phyloP scores from a whole-genome alignment of 805 yeast species.

The Cyberlindnera saturnus region DNA sequence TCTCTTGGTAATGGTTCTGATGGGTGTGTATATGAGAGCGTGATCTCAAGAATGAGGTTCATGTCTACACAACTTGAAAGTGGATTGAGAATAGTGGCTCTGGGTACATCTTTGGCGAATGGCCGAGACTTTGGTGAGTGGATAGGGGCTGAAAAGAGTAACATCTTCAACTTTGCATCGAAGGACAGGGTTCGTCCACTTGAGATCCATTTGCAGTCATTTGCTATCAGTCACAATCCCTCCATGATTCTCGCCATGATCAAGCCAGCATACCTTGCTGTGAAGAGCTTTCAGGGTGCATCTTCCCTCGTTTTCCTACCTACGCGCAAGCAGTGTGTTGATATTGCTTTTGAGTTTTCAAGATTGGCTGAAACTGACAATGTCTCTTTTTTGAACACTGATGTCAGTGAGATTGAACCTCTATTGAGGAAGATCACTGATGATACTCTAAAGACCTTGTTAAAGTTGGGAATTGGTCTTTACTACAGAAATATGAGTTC shows the following conservation, averaged over 20 bases:
- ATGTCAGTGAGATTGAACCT: conserved; percentile 31
- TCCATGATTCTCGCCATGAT: conserved; percentile 47
- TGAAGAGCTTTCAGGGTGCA: conserved; percentile 27
- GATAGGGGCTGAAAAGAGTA: conserved; percentile 63
- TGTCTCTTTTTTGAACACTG: conserved; percentile 34
- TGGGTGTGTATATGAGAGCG: conserved; percentile 65
- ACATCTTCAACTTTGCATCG: conserved; percentile 67
- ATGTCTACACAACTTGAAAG: conserved; percentile 61
- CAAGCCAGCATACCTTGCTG: conserved; percentile 40
- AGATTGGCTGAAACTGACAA: conserved; percentile 32
- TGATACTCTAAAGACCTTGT: conserved; percentile 32
- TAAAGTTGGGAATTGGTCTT: conserved; percentile 59
- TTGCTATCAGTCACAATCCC: conserved; percentile 41
- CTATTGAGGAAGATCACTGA: conserved; percentile 43
- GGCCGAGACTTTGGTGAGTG: conserved; percentile 79
- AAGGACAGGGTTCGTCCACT: conserved; percentile 50
- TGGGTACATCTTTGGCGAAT: conserved; percentile 65
- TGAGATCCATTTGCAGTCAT: conserved; percentile 49
- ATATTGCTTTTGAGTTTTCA: conserved; percentile 41
- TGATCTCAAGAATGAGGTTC: conserved; percentile 65
- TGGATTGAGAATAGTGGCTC: conserved; percentile 56
- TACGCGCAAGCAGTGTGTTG: conserved; percentile 46
- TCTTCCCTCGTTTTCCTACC: conserved; percentile 53
- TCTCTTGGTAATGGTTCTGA: conserved; percentile 46
- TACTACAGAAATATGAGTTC: conserved; percentile 51